Evolutionary conservation across 306 rosid species (phyloP), one percentile per base, ranked within the genome.

Genomic region (Amphicarpaea edgeworthii): DNA sequence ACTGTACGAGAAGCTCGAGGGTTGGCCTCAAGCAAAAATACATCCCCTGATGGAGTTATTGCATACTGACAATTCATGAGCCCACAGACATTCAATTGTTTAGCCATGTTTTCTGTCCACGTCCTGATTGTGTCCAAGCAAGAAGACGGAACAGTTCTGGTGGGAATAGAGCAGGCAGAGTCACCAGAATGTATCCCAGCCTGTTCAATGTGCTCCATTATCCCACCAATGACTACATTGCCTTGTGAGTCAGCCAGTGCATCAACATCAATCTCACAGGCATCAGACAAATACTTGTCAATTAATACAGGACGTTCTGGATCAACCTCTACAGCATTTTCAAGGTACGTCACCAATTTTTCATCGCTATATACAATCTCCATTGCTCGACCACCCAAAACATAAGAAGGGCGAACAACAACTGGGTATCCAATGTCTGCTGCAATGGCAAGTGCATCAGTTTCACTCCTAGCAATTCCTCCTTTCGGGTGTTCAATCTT

Each of bases 151-250:
- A 92, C 77, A 19, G 96, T 90, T 85, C 90, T 88, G 6, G 97
- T 93, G 23, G 98, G 99, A 65, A 96, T 77, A 12, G 90, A 88
- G 80, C 99, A 96, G 34, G 99, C 99, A 42, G 99, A 96, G 78
- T 93, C 98, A 19, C 99, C 99, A 26, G 99, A 96, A 79, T 96
- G 98, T 72, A 96, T 96, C 47, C 98, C 98, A 54, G 99, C 98
- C 83, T 92, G 97, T 85, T 96, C 99, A 66, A 96, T 96, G 89
- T 96, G 99, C 89, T 96, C 99, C 99, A 96, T 96, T 72, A 96
- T 96, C 84, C 98, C 99, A 82, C 97, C 98, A 81, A 96, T 96
- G 67, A 93, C 97, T 66, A 93, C 99, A 69, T 90, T 89, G n/a
- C 98, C 99, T 46, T 87, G 79, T n/a, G 86, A 92, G 80, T 96